phyloP scores from a whole-genome alignment of 2,329 filamentous ascomycete genomes.

The Scytalidium lignicola region DNA sequence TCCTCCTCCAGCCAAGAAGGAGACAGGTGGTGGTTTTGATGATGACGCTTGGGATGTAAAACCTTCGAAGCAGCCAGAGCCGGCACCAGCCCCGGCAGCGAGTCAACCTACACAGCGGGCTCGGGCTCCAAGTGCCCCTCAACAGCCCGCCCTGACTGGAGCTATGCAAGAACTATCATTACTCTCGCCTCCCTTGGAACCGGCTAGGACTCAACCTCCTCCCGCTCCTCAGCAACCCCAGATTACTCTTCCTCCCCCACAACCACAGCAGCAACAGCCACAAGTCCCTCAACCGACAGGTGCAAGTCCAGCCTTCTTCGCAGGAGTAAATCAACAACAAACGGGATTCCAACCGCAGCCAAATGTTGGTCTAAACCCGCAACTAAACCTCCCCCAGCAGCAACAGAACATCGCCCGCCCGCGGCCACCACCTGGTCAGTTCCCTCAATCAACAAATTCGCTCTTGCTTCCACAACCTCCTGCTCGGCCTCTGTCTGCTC shows the following conservation, averaged over 20 bases:
- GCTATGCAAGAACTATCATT: conserved; percentile 66
- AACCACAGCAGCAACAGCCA: conserved; percentile 24
- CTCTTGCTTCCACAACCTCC: conserved; percentile 73
- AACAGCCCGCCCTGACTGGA: conserved; percentile 55
- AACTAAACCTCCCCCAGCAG: conserved; percentile 26
- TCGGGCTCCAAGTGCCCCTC: conserved; percentile 16
- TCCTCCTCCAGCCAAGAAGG: conserved; percentile 40
- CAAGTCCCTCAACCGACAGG: conserved; percentile 41
- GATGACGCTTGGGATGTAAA: conserved; percentile 98
- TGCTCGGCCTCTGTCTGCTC: conserved; percentile 78
- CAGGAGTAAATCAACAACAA: conserved; percentile 41
- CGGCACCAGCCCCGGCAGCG: conserved; percentile 34
- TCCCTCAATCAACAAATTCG: conserved; percentile 44
- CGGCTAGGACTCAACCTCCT: conserved; percentile 36
- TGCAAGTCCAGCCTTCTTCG: conserved; percentile 56
- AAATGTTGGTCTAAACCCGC: conserved; percentile 13
- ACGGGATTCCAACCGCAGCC: conserved; percentile 32
- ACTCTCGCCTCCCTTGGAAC: conserved; percentile 54
- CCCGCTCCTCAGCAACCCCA: conserved; percentile 23
- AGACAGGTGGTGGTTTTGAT: conserved; percentile 67
- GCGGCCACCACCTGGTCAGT: conserved; percentile 65
- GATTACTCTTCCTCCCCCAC: conserved; percentile 24
- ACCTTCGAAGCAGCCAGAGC: conserved; percentile 56
- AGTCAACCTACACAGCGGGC: conserved; percentile 33
- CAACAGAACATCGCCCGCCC: conserved; percentile 52